Evolutionary conservation across 148 eudicot genomes (phyloP).

Genomic region (Arctostaphylos glauca): DNA sequence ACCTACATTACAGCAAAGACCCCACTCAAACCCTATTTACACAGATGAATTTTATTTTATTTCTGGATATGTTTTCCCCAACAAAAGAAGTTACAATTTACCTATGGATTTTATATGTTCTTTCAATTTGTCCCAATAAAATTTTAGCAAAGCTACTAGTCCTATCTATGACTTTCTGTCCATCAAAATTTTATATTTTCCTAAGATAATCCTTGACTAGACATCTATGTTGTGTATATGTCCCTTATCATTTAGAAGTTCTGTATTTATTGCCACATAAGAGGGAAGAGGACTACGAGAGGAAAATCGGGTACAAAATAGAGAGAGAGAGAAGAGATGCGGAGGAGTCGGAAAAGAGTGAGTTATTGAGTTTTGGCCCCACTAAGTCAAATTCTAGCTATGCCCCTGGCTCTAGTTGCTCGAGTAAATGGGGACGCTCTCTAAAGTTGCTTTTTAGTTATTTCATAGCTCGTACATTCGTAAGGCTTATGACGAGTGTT

Average conservation of each 20-base stretch:
- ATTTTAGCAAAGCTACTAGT: no score
- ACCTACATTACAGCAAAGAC: background rate
- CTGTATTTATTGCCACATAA: background rate
- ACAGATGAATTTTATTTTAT: background rate
- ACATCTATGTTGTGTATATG: background rate
- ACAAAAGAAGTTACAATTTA: background rate
- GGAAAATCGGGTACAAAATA: background rate
- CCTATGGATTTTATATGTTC: no score
- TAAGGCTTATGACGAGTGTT: background rate
- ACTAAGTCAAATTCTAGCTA: background rate
- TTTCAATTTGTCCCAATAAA: no score
- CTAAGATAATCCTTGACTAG: background rate
- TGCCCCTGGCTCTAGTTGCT: conserved; percentile 2
- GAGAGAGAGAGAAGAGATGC: background rate
- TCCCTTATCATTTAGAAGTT: background rate
- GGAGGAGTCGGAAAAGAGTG: background rate
- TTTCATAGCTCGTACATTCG: background rate
- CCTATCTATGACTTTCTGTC: background rate
- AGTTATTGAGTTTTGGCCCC: background rate
- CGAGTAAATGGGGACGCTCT: background rate
- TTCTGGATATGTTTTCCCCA: background rate
- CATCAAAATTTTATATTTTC: background rate
- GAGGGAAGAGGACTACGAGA: background rate
- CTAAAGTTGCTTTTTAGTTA: background rate
- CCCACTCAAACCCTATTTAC: background rate